Base-by-base conservation (phyloP, 2,329 filamentous ascomycete species). In the Nakataea oryzae region DNA sequence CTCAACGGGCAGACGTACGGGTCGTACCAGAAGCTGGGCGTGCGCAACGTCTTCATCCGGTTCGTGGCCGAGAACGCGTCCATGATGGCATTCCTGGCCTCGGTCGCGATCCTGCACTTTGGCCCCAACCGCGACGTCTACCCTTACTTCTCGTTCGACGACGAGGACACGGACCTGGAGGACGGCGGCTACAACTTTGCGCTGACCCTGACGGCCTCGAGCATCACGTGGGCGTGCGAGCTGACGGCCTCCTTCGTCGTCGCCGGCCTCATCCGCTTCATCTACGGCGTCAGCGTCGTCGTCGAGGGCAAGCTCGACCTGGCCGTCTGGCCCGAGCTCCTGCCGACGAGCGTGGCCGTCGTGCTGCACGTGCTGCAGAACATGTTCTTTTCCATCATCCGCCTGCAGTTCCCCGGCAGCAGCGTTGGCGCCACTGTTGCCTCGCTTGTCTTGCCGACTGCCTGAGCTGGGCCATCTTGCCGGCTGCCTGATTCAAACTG, bases 291-390 rank as follows among this genome's bases (percentile, higher is more conserved):
- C 59, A 81, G 86, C 66, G 84, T 88, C 60, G 85, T 84, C 24
- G 75, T 82, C 54, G 86, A 89, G 74, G 86, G 84, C 29, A 85
- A 83, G 73, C 75, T 83, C 64, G 86, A 89, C 72, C 74, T 89
- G 66, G 81, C 80, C 8, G 81, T 84, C 62, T 88, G 86, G 83
- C 86, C 86, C 2, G 86, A 88, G 75, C 72, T 89, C 68, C 72
- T 89, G 68, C 86, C 86, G 24, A 87, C 86, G 3, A 83, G 83
- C 62, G 82, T 86, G 26, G 84, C 83, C 27, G 86, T 88, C 27
- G 85, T 84, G 75, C 74, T 88, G 70, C 86, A 89, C 68, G 86
- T 88, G 60, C 70, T 88, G 72, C 86, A 89, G 74, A 89, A 88
- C 71, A 89, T 89, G 86, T 73, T 89, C 62, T 88, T 89, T 74